Base-by-base conservation (phyloP, 768 basidiomycete species). In the Boletus coccyginus region DNA sequence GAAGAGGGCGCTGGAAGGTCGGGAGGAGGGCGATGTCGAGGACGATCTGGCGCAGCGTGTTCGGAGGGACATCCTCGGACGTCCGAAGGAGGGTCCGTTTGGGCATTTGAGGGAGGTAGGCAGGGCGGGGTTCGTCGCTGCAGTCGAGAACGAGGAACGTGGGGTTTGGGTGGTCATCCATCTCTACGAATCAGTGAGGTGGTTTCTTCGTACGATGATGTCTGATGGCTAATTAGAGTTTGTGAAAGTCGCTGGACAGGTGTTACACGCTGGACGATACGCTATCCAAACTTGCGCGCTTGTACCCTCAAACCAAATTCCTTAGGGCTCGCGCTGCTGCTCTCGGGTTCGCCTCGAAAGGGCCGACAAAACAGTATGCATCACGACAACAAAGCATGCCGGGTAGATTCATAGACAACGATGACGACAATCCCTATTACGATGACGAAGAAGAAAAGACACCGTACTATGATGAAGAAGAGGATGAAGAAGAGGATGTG, bases 81-180 rank as follows among this genome's bases (percentile, higher is more conserved):
- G 77, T 29, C 70, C 68, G 36, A 77, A 76, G 58, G 76, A 80
- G 52, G 85, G 85, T 0, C 71, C 76, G 53, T 92, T 90, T 72
- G 90, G 91, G 1, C 87, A 93, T 70, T 67, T 94, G 61, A 75
- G 92, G 46, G 92, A 94, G 68, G 89, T 94, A 4, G 91, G 90
- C 1, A 70, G 81, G 56, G 78, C 80, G 53, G 88, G 88, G 21
- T 94, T 86, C 64, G 76, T 94, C 53, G 71, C 76, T 50, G 89
- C 91, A 2, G 83, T 94, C 3, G 91, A 93, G 68, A 74, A 80
- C 33, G 91, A 91, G 68, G 82, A 81, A 33, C 75, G 72, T 46
- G 81, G 80, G 1, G 78, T 85, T 14, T 93, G 88, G 88, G 88
- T 94, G 12, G 84, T 93, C n/a, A 77, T 94, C 21, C 92, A 94